Conservation (phyloP, 1,139 yeast genomes). For the Pichia sp. region DNA sequence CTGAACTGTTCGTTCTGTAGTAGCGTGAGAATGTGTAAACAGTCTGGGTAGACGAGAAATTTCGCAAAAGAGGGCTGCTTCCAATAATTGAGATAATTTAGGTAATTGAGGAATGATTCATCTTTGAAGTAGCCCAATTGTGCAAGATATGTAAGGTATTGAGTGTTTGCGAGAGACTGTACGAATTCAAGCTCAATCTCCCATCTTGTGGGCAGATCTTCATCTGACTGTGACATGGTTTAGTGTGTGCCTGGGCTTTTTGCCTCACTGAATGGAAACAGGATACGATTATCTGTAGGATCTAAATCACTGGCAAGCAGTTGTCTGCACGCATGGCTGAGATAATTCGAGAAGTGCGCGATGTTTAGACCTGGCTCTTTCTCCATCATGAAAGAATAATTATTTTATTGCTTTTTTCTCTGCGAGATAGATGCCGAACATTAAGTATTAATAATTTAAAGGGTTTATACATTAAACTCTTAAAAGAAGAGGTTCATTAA, state of each 20-base stretch:
- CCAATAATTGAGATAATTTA: constrained; percentile 73
- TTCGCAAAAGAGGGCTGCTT: constrained; percentile 60
- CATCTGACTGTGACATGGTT: constrained; percentile 5
- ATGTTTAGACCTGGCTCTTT: neutral
- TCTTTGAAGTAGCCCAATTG: constrained; percentile 66
- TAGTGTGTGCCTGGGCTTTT: neutral
- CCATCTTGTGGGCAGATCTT: constrained; percentile 65
- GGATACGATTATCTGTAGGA: too few relatives aligned
- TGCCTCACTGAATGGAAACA: too few relatives aligned
- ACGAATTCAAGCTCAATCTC: constrained; percentile 80
- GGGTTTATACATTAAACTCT: neutral
- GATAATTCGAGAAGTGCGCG: neutral
- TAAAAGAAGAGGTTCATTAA: neutral
- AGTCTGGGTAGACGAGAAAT: constrained; percentile 44
- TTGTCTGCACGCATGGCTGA: too few relatives aligned
- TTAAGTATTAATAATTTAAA: neutral
- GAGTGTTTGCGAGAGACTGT: constrained; percentile 76
- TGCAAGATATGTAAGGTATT: constrained; percentile 68
- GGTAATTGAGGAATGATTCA: constrained; percentile 56
- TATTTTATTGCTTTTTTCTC: neutral
- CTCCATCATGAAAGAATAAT: neutral
- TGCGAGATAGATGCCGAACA: neutral
- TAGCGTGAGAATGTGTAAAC: constrained; percentile 22
- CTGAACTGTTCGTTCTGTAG: constrained; percentile 61
- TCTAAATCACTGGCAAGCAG: neutral